Conservation (phyloP, 192 early-diverging fungal genomes). For the Coemansia sp. region DNA sequence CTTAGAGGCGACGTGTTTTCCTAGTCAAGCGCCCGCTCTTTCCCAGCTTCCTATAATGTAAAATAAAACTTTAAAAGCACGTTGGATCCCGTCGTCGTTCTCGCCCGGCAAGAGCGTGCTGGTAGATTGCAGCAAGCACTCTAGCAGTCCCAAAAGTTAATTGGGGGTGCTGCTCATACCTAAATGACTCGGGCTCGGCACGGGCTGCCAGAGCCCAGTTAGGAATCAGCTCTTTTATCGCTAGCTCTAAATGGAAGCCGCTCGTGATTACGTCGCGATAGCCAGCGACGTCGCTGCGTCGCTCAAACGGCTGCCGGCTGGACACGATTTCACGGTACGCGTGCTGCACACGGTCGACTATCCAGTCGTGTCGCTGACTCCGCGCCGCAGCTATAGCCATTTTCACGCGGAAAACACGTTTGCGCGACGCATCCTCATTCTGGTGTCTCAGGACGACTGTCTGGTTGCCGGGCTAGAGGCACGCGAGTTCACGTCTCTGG, state of each 20-base stretch:
- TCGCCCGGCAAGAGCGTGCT: no score
- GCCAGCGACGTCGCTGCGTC: conserved; percentile 21
- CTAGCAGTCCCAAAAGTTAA: no score
- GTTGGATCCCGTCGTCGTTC: conserved; percentile 6
- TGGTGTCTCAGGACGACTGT: conserved; percentile 24
- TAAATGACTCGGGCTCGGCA: no score
- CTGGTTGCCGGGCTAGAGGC: conserved; percentile 41
- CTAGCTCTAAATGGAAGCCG: neutral
- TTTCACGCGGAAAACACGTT: conserved; percentile 24
- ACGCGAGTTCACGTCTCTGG: conserved; percentile 33
- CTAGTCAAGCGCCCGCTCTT: no score
- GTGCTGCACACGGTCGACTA: conserved; percentile 34
- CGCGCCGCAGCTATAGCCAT: conserved; percentile 19
- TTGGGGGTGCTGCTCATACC: no score
- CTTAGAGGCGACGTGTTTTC: no score
- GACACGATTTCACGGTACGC: conserved; percentile 16
- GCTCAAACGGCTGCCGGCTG: conserved; percentile 25
- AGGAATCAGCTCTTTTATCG: no score
- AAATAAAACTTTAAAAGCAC: neutral
- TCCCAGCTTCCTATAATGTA: neutral
- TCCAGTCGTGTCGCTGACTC: conserved; percentile 39
- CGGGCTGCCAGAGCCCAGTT: no score
- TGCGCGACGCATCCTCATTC: conserved; percentile 33
- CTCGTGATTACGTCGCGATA: conserved; percentile 4
- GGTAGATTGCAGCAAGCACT: no score